These are phyloP conservation scores for Thelephora aurantiotincta DNA, from an alignment of 768 basidiomycete genomes.

Conservation along the genomic window DNA sequence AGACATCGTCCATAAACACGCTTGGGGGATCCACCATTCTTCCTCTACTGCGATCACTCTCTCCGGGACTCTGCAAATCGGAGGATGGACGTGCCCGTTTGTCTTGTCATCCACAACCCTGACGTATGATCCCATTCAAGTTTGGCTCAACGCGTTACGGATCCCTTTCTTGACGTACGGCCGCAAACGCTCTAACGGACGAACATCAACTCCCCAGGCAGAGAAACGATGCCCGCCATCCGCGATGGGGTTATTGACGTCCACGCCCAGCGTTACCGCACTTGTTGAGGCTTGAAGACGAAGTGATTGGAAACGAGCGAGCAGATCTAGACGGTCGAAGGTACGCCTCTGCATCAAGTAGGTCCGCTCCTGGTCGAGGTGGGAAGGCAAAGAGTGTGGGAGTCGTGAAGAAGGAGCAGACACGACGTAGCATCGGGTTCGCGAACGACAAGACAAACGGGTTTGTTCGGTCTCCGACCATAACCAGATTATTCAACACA, in stretches of 20 bases:
- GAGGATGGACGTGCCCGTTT: constrained; percentile 76
- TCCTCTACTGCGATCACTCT: constrained; percentile 84
- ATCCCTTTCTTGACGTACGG: constrained; percentile 26
- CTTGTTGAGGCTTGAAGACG: constrained; percentile 81
- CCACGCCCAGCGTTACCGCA: constrained; percentile 70
- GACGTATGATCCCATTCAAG: constrained; percentile 88
- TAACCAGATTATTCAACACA: constrained; percentile 46
- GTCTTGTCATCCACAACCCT: constrained; percentile 90
- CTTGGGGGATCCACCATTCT: constrained; percentile 82
- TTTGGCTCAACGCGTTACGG: constrained; percentile 71
- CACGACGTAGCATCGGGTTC: constrained; percentile 77
- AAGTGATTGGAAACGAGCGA: constrained; percentile 43
- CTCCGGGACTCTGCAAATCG: constrained; percentile 88
- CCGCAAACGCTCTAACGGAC: constrained; percentile 22
- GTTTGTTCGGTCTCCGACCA: constrained; percentile 64
- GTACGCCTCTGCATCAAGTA: not conserved
- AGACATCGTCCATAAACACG: constrained; percentile 33
- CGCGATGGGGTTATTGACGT: constrained; percentile 64
- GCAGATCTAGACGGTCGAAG: constrained; percentile 24
- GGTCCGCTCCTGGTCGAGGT: constrained; percentile 21
- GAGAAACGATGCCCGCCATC: constrained; percentile 61
- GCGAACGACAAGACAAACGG: constrained; percentile 83
- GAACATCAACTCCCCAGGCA: constrained; percentile 19
- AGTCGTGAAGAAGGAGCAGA: constrained; percentile 86
- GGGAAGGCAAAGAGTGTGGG: constrained; percentile 47